Percentiles rank a stretch among this genome's conserved stretches.
These are phyloP conservation scores for Jaminaea rosea DNA, from an alignment of 1,284 basidiomycete genomes.

Conservation along the genomic window DNA sequence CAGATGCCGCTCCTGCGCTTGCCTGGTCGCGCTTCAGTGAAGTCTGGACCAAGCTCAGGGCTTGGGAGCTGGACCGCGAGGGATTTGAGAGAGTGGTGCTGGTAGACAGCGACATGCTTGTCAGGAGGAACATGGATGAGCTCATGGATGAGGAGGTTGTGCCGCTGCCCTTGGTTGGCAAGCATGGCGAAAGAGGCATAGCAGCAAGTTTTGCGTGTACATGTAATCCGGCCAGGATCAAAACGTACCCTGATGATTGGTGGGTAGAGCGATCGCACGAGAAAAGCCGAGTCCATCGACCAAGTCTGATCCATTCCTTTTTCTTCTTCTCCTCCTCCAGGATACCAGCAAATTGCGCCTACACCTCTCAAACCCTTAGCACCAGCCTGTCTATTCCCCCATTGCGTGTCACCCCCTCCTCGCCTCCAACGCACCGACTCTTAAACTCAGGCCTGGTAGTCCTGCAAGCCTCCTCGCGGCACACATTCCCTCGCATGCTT, in stretches of 20 bases:
- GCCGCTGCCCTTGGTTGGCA: constrained; percentile 1
- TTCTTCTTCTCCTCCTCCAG: constrained; percentile 49
- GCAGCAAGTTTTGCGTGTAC: constrained; percentile 81
- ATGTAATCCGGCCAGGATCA: constrained; percentile 76
- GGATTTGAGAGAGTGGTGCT: constrained; percentile 68
- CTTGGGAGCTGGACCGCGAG: constrained; percentile 32
- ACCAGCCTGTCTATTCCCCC: constrained; percentile 50
- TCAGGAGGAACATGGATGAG: constrained; percentile 81
- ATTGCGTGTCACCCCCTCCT: constrained; percentile 49
- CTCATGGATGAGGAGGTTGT: constrained; percentile 65
- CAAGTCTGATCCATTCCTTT: neutral
- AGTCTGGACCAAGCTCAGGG: constrained; percentile 44
- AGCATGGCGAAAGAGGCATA: constrained; percentile 53
- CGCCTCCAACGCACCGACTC: constrained; percentile 64
- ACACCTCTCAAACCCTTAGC: constrained; percentile 53
- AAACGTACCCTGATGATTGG: constrained; percentile 84
- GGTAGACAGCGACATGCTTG: constrained; percentile 84
- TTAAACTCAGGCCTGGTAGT: constrained; percentile 86
- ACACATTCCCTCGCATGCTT: constrained; percentile 56
- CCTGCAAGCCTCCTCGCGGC: constrained; percentile 59
- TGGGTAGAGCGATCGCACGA: constrained; percentile 48
- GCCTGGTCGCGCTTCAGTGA: constrained; percentile 31
- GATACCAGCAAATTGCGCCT: constrained; percentile 79
- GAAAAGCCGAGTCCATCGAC: neutral
- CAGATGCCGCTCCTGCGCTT: neutral